phyloP scores from a whole-genome alignment of 305 asterid genomes.

The Solanum aculeatissimum region DNA sequence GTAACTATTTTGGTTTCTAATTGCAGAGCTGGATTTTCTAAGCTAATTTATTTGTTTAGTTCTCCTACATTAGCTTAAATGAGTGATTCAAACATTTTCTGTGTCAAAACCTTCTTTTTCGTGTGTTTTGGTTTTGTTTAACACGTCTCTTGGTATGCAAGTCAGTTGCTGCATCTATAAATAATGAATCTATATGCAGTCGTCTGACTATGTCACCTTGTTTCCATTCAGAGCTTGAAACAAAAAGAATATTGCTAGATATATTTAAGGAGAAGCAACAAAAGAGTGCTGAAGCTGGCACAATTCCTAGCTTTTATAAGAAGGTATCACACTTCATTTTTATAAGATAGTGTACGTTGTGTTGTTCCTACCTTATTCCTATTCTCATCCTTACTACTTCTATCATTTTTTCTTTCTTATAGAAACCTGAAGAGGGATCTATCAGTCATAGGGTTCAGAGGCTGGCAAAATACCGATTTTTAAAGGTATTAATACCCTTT shows the following conservation, averaged over 20 bases:
- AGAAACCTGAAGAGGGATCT: conserved; percentile 99
- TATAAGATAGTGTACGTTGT: neutral
- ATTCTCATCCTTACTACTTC: neutral
- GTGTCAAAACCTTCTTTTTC: neutral
- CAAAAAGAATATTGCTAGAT: conserved; percentile 85
- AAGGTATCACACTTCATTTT: conserved; percentile 31
- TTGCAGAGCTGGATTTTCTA: neutral
- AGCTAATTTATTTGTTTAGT: neutral
- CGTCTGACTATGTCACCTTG: neutral
- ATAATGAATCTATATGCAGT: neutral
- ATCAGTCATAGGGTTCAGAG: conserved; percentile 96
- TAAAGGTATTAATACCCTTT: conserved; percentile 46
- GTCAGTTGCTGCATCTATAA: neutral
- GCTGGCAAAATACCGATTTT: conserved; percentile 88
- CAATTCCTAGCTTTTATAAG: conserved; percentile 91
- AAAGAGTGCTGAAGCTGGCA: conserved; percentile 85
- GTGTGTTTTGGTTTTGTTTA: neutral
- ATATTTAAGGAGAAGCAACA: conserved; percentile 96
- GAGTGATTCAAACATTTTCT: neutral
- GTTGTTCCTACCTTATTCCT: neutral
- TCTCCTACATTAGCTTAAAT: neutral
- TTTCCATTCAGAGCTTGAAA: conserved; percentile 69
- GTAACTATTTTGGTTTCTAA: neutral
- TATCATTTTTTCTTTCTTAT: conserved; percentile 13
- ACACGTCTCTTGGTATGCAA: neutral